Evolutionary conservation across 2,329 filamentous ascomycete species (phyloP).

Genomic region (Colletotrichum sp.): DNA sequence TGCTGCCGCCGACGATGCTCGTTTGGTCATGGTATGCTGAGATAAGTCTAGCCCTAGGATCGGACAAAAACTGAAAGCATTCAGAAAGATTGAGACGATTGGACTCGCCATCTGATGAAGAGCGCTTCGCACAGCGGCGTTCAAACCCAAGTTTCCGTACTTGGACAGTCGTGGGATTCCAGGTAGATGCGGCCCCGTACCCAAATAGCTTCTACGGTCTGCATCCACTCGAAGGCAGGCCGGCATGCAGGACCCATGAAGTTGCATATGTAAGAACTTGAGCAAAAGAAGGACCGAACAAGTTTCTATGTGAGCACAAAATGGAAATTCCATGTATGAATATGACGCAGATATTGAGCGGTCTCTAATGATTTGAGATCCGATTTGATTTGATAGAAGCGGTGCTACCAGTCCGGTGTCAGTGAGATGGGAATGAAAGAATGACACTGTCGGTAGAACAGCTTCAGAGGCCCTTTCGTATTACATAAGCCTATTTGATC

Average conservation of each 20-base stretch:
- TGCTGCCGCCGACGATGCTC: not conserved
- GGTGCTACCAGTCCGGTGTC: not conserved
- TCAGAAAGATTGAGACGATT: not conserved
- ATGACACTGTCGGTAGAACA: not conserved
- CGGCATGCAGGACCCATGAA: not conserved
- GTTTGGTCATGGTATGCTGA: not conserved
- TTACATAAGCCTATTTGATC: not conserved
- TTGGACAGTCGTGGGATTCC: not conserved
- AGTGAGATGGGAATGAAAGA: not conserved
- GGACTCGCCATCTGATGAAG: not conserved
- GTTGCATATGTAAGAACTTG: not conserved
- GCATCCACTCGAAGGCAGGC: not conserved
- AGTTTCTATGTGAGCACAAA: not conserved
- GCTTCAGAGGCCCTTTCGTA: not conserved
- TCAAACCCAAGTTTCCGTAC: not conserved
- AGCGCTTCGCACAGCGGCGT: not conserved
- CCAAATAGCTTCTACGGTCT: not conserved
- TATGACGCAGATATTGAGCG: fast-evolving
- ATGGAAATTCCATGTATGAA: not conserved
- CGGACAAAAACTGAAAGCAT: no score
- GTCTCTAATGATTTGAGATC: not conserved
- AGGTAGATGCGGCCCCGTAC: not conserved
- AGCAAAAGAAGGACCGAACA: not conserved
- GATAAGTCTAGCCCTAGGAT: no score
- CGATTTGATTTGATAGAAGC: no score